Percentiles rank a stretch among this genome's conserved stretches.
phyloP scores from a whole-genome alignment of 2,329 filamentous ascomycete species.

The Knufia petricola region DNA sequence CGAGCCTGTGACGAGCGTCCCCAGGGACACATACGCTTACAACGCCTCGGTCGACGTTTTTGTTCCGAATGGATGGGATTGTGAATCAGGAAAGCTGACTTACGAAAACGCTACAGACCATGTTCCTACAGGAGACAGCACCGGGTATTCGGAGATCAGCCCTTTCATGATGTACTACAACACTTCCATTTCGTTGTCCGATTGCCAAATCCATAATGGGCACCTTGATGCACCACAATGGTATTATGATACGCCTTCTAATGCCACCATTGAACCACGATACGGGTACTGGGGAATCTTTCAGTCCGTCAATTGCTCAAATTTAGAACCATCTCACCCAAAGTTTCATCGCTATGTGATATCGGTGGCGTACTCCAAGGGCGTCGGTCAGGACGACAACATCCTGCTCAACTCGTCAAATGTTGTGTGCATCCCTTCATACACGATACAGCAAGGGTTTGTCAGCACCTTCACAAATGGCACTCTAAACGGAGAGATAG shows the following conservation, averaged over 20 bases:
- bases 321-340: conserved; percentile 12
- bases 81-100: conserved; percentile 11
- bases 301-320: conserved; percentile 15
- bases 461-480: conserved; percentile 13
- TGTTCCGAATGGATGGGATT: conserved; percentile 11
- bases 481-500: conserved; percentile 11
- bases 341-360: conserved; percentile 13
- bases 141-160: not conserved
- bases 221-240: conserved; percentile 15
- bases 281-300: conserved; percentile 14
- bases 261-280: conserved; percentile 11
- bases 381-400: conserved; percentile 12
- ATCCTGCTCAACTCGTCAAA: conserved; percentile 18
- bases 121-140: not conserved
- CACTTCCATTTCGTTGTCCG: conserved; percentile 12
- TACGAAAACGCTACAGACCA: conserved; percentile 6
- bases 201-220: conserved; percentile 13
- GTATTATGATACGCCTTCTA: conserved; percentile 9
- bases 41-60: conserved; percentile 16
- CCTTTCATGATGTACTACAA: conserved; percentile 13
- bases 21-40: conserved; percentile 15
- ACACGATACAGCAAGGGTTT: conserved; percentile 11
- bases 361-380: conserved; percentile 14
- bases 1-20: conserved; percentile 6
- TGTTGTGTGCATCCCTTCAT: conserved; percentile 15